A percentile compares a stretch with the other conserved stretches of the same genome.
Evolutionary conservation across 495 filamentous ascomycete genomes (phyloP).

Genomic region (Talaromyces stipitatus): DNA sequence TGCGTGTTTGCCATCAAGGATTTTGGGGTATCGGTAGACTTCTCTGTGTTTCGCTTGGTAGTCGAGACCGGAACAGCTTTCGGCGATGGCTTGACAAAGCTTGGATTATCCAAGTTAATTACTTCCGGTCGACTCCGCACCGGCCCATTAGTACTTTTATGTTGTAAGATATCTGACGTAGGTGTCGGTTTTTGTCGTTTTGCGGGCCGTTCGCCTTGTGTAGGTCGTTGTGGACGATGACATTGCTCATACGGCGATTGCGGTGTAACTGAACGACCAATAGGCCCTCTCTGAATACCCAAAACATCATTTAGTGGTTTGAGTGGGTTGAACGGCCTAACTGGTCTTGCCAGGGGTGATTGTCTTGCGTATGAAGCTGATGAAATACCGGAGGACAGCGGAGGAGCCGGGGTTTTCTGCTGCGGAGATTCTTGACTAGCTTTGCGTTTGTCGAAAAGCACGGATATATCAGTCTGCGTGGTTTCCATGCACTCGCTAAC

Average conservation of each 20-base stretch:
- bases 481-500: slow-evolving; percentile 66
- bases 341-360: slow-evolving; percentile 10
- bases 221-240: slow-evolving; percentile 8
- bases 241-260: slow-evolving; percentile 45
- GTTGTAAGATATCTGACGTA: not conserved
- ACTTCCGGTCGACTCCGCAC: slow-evolving; percentile 8
- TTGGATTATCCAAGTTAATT: slow-evolving; percentile 7
- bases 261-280: slow-evolving; percentile 31
- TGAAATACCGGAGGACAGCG: slow-evolving; percentile 17
- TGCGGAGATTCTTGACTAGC: slow-evolving; percentile 10
- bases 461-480: slow-evolving; percentile 67
- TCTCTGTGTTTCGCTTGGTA: not conserved
- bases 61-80: not conserved
- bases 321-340: slow-evolving; percentile 44
- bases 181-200: slow-evolving; percentile 41
- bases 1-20: not conserved
- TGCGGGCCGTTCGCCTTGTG: slow-evolving; percentile 22
- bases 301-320: slow-evolving; percentile 52
- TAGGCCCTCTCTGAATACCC: slow-evolving; percentile 43
- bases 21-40: not conserved
- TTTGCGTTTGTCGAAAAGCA: slow-evolving; percentile 57
- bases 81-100: not conserved
- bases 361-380: slow-evolving; percentile 23
- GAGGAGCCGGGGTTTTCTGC: slow-evolving; percentile 6
- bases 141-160: not conserved